These are phyloP conservation scores for Metarhizium anisopliae DNA, from an alignment of 2,329 filamentous ascomycete species.

Conservation along the genomic window DNA sequence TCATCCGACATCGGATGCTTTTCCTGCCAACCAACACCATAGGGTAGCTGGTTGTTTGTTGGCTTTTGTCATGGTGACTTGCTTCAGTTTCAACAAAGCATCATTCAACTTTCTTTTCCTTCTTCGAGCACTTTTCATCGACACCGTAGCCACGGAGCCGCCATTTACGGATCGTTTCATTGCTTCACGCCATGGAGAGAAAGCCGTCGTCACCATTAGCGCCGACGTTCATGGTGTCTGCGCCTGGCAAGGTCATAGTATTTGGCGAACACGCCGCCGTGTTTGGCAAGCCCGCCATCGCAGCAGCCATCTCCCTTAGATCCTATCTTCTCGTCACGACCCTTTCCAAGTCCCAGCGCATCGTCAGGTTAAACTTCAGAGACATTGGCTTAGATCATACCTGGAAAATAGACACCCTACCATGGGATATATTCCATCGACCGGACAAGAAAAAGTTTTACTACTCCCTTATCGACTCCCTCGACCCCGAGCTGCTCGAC, in stretches of 20 bases:
- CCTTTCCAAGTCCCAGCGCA: slow-evolving; percentile 6
- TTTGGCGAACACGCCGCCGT: slow-evolving; percentile 11
- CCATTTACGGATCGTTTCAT: too few species aligned
- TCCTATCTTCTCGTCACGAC: slow-evolving; percentile 10
- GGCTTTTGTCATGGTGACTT: too few species aligned
- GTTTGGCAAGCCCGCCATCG: slow-evolving; percentile 10
- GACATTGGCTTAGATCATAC: slow-evolving; percentile 10
- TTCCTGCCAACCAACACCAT: too few species aligned
- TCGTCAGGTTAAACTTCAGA: slow-evolving; percentile 8
- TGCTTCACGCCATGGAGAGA: neutral
- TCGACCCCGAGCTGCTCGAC: neutral
- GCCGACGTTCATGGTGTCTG: neutral
- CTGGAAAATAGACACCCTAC: slow-evolving; percentile 8
- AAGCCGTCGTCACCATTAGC: neutral
- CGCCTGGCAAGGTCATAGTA: slow-evolving; percentile 9
- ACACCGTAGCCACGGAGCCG: too few species aligned
- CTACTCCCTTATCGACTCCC: neutral
- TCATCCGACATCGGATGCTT: too few species aligned
- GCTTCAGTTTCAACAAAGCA: too few species aligned
- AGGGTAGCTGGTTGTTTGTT: too few species aligned
- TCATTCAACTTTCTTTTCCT: too few species aligned
- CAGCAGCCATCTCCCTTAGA: slow-evolving; percentile 10
- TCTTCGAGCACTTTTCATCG: too few species aligned
- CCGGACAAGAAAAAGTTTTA: neutral
- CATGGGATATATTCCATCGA: neutral